Evolutionary conservation across 805 yeast genomes (phyloP), one percentile per base, ranked within the genome.

Genomic region (Saccharomycopsis sp.): DNA sequence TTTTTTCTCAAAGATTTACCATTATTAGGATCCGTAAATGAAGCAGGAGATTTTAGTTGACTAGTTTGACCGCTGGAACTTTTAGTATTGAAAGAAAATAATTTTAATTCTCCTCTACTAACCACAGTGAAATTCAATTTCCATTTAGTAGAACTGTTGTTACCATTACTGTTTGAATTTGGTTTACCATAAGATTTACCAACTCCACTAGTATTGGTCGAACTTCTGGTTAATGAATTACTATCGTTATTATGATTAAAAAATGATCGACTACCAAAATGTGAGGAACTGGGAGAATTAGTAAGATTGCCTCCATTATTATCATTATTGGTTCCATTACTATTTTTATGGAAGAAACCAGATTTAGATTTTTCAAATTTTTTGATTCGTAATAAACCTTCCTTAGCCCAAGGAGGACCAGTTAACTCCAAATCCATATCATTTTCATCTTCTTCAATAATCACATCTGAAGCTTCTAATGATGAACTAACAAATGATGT

Each of bases 391-490:
- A 77, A 62, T 28, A 81, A 52, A 1, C 92, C 89, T 58, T 81
- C 89, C 53, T 81, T 78, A 42, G 77, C 67, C 74, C 84, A 81
- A 1, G 92, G 89, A 1, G 88, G 76, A 1, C 89, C 89, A 39
- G 69, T 68, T 34, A 75, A 62, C 51, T 78, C 87, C 42, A 79
- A 61, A 29, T 71, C 72, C 48, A 72, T 65, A 55, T 79, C 86
- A 43, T 66, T 69, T 25, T 67, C 67, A 48, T 69, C 69, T 49
- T 61, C 66, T 33, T 41, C 45, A 31, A 36, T 13, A 17, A 41
- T 41, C n/a, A 36, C 29, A 26, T 41, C 45, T 9, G 45, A 36
- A 10, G 45, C 40, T 21, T 36, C 40, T 14, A 41, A 17, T n/a
- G 17, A 32, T 9, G 37, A 15, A n/a, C 34, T 12, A n/a, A 17